These are phyloP conservation scores for Suillus variegatus DNA, from an alignment of 768 basidiomycete genomes.

Conservation along the genomic window DNA sequence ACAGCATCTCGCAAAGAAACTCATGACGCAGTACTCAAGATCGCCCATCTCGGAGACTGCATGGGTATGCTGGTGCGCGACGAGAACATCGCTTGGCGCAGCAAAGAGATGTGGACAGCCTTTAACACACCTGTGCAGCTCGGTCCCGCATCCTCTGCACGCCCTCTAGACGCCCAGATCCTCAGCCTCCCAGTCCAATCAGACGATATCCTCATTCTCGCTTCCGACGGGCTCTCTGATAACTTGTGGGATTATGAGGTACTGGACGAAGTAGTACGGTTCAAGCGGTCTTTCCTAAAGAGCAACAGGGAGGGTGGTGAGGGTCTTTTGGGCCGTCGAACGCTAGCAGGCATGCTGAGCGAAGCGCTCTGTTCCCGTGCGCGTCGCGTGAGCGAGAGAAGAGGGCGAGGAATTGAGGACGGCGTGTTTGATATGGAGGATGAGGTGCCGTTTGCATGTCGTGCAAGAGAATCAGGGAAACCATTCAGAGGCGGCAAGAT, in stretches of 20 bases:
- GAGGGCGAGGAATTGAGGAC: conserved; percentile 23
- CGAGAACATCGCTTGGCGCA: conserved; percentile 79
- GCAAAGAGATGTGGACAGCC: conserved; percentile 92
- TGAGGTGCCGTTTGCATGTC: conserved; percentile 84
- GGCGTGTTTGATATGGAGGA: conserved; percentile 33
- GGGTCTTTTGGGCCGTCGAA: conserved; percentile 44
- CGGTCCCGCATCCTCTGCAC: conserved; percentile 60
- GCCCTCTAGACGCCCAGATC: conserved; percentile 66
- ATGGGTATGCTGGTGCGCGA: conserved; percentile 85
- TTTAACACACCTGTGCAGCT: conserved; percentile 71
- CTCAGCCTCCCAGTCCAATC: conserved; percentile 68
- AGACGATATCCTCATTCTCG: conserved; percentile 79
- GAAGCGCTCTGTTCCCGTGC: conserved; percentile 84
- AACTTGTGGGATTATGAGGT: conserved; percentile 91
- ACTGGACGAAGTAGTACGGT: conserved; percentile 73
- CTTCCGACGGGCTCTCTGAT: conserved; percentile 80
- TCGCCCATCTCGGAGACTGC: conserved; percentile 88
- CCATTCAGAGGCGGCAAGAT: conserved; percentile 80
- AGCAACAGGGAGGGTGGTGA: conserved; percentile 16
- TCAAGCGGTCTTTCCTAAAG: conserved; percentile 43
- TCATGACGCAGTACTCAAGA: conserved; percentile 65
- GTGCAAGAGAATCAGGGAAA: conserved; percentile 74
- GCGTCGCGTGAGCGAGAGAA: conserved; percentile 61
- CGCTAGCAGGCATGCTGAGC: conserved; percentile 69
- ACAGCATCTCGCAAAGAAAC: conserved; percentile 32